Base-by-base conservation (phyloP, 2,329 filamentous ascomycete genomes). In the Diaporthe sp. region DNA sequence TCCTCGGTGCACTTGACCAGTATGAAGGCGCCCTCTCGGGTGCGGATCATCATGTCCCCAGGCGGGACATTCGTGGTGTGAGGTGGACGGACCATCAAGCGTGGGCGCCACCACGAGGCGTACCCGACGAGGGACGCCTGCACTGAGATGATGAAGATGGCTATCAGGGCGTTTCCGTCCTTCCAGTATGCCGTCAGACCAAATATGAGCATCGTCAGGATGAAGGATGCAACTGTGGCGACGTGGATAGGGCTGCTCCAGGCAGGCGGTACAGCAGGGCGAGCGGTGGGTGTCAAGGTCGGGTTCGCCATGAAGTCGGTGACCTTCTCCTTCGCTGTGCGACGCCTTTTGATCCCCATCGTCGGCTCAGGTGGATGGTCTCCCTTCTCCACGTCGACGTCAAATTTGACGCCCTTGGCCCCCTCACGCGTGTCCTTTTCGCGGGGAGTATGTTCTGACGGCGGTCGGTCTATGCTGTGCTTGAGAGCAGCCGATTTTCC, bases 41-140 rank as follows among this genome's bases (percentile, higher is more conserved):
- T 92, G 39, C 88, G 87, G 73, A 92, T 91, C 39, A 92, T 86
- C n/a, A 93, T 87, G 77, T 92, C 90, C 2, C 90, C 90, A 3
- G 78, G 78, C 1, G 90, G 90, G 0, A 91, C 87, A 28, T 85
- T 81, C 42, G 87, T 85, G 9, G 81, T 86, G 72, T 88, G 85
- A 68, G 84, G 84, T 67, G 84, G 85, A 34, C 90, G 87, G 49
- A 85, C 85, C 83, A 88, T 89, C 28, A 92, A 84, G 13, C 88
- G 83, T 0, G 91, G 89, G 46, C 84, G 83, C 91, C 91, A 93
- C 81, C 86, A 88, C 4, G 89, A 90, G 12, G 90, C 90, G 75
- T 88, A 87, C 31, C 91, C 89, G 4, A 89, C 87, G 3, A 92
- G 82, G 22, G 86, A 88, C 25, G 89, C 89, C 3, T 89, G 87